Evolutionary conservation across 2,329 filamentous ascomycete genomes (phyloP), one percentile per base, ranked within the genome.

Genomic region (Daldinia eschscholtzii): DNA sequence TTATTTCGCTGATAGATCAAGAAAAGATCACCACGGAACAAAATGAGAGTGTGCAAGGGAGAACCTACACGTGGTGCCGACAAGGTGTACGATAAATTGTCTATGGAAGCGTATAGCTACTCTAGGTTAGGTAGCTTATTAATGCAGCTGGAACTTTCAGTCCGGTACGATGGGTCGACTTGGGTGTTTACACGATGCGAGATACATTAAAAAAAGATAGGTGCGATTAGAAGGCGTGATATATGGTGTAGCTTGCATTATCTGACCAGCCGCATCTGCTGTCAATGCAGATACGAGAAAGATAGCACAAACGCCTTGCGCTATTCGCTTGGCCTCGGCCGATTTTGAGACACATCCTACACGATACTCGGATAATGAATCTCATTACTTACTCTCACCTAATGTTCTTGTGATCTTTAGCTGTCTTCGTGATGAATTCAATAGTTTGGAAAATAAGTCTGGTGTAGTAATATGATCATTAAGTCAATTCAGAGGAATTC

Each of bases 221-320:
- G 28, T 61, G 42, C 42, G 62, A 68, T 68, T 48, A 63, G 42
- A 70, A 67, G 57, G 28, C 62, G 61, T 63, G 48, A 62, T 70
- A 61, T 61, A 56, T 37, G 13, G 6, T 44, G 26, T 37, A 35
- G 39, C 59, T 63, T 68, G 65, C 68, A 68, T 68, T 68, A 68
- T 70, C 68, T 68, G 62, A 70, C 57, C 57, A 69, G 68, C 65
- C 65, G 68, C 65, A 71, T 66, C 52, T 66, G 68, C 42, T 68
- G 65, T 71, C 65, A 61, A 48, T 71, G 68, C 68, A 71, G 68
- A 71, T 71, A 71, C 68, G 68, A 71, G 68, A 71, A 39, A 59
- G 35, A 55, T 41, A 55, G 48, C 41, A 57, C 23, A 26, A 48
- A 30, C 35, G 35, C n/a, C 46, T 52, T 41, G 56, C 64, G 56